Base-by-base conservation (phyloP, 2,329 filamentous ascomycete genomes). In the Pseudogymnoascus sp. region DNA sequence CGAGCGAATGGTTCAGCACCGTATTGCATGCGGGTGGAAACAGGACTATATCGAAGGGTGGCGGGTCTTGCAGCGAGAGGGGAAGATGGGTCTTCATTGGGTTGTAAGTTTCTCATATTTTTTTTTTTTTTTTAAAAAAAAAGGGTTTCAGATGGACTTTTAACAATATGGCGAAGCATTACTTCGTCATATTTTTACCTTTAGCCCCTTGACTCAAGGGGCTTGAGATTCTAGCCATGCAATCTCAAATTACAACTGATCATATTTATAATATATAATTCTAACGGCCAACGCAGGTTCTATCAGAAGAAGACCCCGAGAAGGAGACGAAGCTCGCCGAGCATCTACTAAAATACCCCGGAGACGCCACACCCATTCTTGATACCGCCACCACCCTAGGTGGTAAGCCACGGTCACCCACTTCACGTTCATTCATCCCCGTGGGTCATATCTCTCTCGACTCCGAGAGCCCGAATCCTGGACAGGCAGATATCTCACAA, bases 21-120 rank as follows among this genome's bases (percentile, higher is more conserved):
- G 79, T 13, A 67, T 79, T 11, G 75, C 76, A 3, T 82, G 79
- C 65, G 77, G 78, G 15, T 82, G 79, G 79, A 72, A 75, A 42
- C 63, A 68, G 11, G 72, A 78, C 3, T 67, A 73, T 28, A 74
- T 81, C 1, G 67, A 69, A 64, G 42, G 47, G 17, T 68, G 66
- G 68, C 64, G 36, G 61, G 40, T 6, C 2, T 13, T 35, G 19
- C 69, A 71, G 62, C 57, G 64, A 38, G 59, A 26, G 2, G 68
- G 68, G 1, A 63, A 65, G 9, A 67, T 70, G 50, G 65, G 65
- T 50, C 44, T 68, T 21, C 69, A 71, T 33, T 71, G 69, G 69
- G 63, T 71, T 21, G 70, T 69, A 26, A 64, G 62, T 66, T 62
- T 28, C 15, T 21, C 10, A 19, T 35, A 17, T 28, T 26, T 44